These are phyloP conservation scores for Aspergillus spinulosporus DNA, from an alignment of 2,329 filamentous ascomycete species.

Conservation along the genomic window DNA sequence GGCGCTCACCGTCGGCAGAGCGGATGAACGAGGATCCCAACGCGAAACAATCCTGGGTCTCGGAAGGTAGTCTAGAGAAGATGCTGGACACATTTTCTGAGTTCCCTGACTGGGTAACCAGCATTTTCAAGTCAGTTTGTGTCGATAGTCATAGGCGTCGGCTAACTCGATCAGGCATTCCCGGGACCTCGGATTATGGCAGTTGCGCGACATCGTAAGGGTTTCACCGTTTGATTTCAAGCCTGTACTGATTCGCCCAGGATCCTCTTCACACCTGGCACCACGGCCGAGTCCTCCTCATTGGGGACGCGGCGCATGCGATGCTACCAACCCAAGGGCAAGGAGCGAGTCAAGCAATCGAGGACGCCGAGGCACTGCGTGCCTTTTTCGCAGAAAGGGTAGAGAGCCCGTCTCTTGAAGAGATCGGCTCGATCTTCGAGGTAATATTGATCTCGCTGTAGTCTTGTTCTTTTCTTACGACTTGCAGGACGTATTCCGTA, in stretches of 20 bases:
- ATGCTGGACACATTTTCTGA: slow-evolving; percentile 17
- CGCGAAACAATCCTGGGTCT: slow-evolving; percentile 9
- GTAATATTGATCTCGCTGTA: background rate
- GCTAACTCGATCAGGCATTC: background rate
- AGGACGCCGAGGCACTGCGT: slow-evolving; percentile 40
- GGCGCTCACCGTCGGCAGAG: background rate
- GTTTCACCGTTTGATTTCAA: background rate
- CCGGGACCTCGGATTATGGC: slow-evolving; percentile 22
- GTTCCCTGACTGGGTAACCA: slow-evolving; percentile 13
- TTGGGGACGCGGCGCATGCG: slow-evolving; percentile 43
- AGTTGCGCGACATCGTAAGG: slow-evolving; percentile 21
- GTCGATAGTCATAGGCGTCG: background rate
- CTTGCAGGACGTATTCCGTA: slow-evolving; percentile 5
- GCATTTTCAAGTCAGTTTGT: slow-evolving; percentile 8
- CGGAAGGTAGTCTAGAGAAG: slow-evolving; percentile 5
- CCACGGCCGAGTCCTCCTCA: slow-evolving; percentile 28
- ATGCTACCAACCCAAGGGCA: slow-evolving; percentile 47
- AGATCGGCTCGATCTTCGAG: background rate
- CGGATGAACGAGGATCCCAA: slow-evolving; percentile 4
- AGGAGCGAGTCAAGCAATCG: slow-evolving; percentile 45
- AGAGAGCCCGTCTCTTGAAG: background rate
- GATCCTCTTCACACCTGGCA: slow-evolving; percentile 23
- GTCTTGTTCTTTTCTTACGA: background rate
- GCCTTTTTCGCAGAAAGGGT: slow-evolving; percentile 7
- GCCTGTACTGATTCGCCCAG: slow-evolving; percentile 5